phyloP scores from a whole-genome alignment of 1,284 basidiomycete genomes.

The Papiliotrema fonsecae region DNA sequence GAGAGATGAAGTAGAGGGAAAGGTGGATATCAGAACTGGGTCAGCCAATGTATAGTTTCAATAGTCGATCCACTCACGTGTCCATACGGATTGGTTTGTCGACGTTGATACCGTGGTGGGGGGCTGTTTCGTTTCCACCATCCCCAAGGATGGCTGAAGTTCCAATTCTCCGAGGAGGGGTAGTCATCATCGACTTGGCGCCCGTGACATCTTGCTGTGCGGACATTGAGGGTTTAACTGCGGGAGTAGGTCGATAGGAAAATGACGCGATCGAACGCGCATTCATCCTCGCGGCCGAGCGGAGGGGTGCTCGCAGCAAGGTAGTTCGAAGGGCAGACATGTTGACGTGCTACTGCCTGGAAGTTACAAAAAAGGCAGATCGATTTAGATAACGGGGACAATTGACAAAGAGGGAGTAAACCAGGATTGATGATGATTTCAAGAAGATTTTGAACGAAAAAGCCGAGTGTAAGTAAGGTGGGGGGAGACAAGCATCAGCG shows the following conservation, averaged over 20 bases:
- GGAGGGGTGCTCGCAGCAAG: constrained; percentile 15
- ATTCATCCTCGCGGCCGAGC: constrained; percentile 3
- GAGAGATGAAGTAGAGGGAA: not conserved
- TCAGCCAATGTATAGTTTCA: not conserved
- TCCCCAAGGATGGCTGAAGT: constrained; percentile 20
- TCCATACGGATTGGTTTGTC: constrained; percentile 40
- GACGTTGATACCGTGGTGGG: constrained; percentile 42
- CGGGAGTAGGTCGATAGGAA: constrained; percentile 5
- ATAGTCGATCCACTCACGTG: constrained; percentile 40
- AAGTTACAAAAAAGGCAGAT: too few relatives aligned
- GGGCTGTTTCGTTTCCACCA: constrained; percentile 36
- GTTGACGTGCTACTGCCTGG: too few relatives aligned
- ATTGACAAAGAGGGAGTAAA: too few relatives aligned
- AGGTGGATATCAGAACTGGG: constrained; percentile 1
- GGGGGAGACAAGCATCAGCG: too few relatives aligned
- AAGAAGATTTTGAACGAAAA: too few relatives aligned
- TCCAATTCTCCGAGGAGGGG: constrained; percentile 13
- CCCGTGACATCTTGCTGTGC: not conserved
- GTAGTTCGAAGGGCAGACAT: constrained; percentile 26
- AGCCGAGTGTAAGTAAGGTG: too few relatives aligned
- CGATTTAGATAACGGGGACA: too few relatives aligned
- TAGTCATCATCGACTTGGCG: constrained; percentile 10
- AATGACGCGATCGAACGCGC: constrained; percentile 11
- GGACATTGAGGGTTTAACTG: not conserved
- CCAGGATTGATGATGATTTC: too few relatives aligned